These are phyloP conservation scores for Tuber magnatum DNA, from an alignment of 495 filamentous ascomycete genomes.

Conservation along the genomic window DNA sequence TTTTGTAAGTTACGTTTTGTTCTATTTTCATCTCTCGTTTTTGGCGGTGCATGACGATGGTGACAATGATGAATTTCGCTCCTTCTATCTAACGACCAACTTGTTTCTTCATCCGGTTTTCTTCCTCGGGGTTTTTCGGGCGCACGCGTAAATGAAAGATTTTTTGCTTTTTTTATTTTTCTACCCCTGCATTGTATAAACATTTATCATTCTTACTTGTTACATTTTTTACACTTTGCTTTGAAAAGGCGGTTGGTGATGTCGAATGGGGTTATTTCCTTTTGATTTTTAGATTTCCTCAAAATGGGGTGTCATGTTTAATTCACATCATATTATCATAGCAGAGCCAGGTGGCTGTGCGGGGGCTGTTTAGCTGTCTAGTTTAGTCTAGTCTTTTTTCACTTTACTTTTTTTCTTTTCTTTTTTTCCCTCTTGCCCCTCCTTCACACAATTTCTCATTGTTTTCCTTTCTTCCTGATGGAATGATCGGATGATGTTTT, in stretches of 20 bases:
- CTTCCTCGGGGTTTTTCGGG: slow-evolving; percentile 28
- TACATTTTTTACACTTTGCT: slow-evolving; percentile 2
- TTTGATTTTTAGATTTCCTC: slow-evolving; percentile 21
- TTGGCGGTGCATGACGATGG: slow-evolving; percentile 21
- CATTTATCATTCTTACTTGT: slow-evolving; percentile 12
- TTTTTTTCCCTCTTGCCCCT: neutral
- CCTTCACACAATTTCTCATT: neutral
- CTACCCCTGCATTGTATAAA: slow-evolving; percentile 30
- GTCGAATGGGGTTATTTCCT: slow-evolving; percentile 11
- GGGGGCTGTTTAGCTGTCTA: neutral
- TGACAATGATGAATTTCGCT: slow-evolving; percentile 25
- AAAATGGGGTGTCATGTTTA: neutral
- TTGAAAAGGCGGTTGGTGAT: slow-evolving; percentile 16
- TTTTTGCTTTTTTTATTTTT: slow-evolving; percentile 14
- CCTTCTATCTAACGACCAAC: slow-evolving; percentile 7
- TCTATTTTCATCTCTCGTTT: slow-evolving; percentile 16
- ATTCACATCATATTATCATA: neutral
- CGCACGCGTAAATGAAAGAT: slow-evolving; percentile 11
- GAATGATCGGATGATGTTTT: neutral
- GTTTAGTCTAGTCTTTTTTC: neutral
- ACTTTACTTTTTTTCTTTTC: neutral
- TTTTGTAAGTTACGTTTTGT: slow-evolving; percentile 9
- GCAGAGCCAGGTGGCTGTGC: neutral
- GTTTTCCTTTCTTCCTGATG: neutral
- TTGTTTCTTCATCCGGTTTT: slow-evolving; percentile 13